Percentiles rank a stretch among this genome's conserved stretches.
Evolutionary conservation across 148 eudicot species (phyloP).

Genomic region (Rhododendron ferrugineum): DNA sequence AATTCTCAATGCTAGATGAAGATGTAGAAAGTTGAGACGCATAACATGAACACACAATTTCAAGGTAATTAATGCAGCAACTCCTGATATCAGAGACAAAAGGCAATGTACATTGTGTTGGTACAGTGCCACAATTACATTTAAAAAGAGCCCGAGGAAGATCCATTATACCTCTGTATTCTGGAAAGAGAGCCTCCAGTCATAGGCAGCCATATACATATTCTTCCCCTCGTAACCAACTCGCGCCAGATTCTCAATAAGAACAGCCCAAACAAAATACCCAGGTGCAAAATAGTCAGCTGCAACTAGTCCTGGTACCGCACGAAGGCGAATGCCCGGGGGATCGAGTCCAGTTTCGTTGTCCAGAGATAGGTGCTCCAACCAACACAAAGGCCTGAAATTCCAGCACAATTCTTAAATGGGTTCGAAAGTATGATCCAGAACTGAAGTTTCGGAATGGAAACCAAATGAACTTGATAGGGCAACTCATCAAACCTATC

Average conservation of each 20-base stretch:
- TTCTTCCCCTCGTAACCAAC: conserved; percentile 64
- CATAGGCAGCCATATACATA: conserved; percentile 68
- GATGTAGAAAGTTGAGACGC: background rate
- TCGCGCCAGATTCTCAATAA: conserved; percentile 50
- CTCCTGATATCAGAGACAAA: background rate
- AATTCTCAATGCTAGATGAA: background rate
- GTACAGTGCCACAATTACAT: background rate
- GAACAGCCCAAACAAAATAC: conserved; percentile 65
- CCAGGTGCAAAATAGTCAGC: conserved; percentile 75
- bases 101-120: background rate
- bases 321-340: conserved; percentile 61
- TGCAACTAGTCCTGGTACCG: conserved; percentile 60
- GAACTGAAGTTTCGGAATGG: background rate
- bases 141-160: background rate
- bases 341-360: conserved; percentile 68
- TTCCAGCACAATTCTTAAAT: conserved; percentile 1
- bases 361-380: conserved; percentile 69
- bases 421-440: background rate
- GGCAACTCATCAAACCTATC: background rate
- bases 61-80: background rate
- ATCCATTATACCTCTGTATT: conserved; percentile 51
- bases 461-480: background rate
- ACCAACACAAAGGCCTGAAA: conserved; percentile 66
- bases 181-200: conserved; percentile 70
- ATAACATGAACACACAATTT: background rate